phyloP scores from a whole-genome alignment of 2,329 filamentous ascomycete species.

The Microcera coccophila region DNA sequence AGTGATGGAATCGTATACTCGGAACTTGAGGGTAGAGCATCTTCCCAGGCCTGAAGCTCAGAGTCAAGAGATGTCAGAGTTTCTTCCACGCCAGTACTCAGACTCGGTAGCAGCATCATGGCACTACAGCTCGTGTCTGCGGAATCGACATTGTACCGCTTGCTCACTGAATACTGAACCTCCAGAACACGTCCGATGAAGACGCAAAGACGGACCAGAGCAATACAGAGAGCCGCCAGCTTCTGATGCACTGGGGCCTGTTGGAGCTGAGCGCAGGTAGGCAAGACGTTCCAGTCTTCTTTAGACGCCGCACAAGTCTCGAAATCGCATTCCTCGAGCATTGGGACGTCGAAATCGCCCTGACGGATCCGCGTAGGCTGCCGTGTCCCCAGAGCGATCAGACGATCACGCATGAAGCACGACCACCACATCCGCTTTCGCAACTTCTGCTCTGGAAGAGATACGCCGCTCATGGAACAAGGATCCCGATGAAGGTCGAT shows the following conservation, averaged over 20 bases:
- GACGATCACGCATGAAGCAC: not conserved
- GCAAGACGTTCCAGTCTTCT: not conserved
- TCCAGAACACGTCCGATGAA: not conserved
- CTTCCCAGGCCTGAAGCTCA: not conserved
- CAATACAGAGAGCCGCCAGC: not conserved
- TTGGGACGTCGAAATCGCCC: not conserved
- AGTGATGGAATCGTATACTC: not conserved
- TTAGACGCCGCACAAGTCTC: not conserved
- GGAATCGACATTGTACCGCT: not conserved
- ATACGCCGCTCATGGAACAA: not conserved
- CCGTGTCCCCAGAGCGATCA: not conserved
- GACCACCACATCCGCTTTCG: conserved; percentile 1
- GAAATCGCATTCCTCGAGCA: not conserved
- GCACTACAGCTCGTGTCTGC: not conserved
- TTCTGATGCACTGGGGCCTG: not conserved
- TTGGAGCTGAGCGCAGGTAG: not conserved
- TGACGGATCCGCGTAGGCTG: not conserved
- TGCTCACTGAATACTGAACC: not conserved
- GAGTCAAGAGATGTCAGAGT: not conserved
- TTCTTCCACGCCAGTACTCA: not conserved
- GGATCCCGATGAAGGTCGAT: not conserved
- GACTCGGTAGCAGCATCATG: not conserved
- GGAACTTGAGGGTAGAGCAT: not conserved
- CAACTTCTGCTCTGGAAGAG: not conserved
- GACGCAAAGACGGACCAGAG: not conserved